Evolutionary conservation across 1,284 basidiomycete species (phyloP).

Genomic region (Malassezia sympodialis): DNA sequence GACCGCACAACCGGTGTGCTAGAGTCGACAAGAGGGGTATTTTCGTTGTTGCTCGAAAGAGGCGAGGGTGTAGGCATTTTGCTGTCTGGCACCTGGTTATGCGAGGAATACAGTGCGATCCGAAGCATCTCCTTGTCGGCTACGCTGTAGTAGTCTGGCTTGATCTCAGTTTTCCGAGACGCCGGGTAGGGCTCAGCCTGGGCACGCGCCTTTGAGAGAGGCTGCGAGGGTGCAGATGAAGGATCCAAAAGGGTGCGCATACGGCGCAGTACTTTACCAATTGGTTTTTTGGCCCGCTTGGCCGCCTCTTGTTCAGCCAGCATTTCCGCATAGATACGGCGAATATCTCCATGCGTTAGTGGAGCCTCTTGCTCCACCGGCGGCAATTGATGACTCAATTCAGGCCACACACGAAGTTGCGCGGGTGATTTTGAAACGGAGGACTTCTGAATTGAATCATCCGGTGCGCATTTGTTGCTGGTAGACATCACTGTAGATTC

Average conservation of each 20-base stretch:
- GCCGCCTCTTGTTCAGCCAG: constrained; percentile 1
- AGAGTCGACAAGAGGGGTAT: neutral
- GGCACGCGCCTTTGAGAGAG: neutral
- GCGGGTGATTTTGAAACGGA: neutral
- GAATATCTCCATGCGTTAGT: constrained; percentile 10
- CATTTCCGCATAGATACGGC: constrained; percentile 4
- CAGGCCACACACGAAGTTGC: neutral
- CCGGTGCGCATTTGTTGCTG: neutral
- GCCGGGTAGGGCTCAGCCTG: neutral
- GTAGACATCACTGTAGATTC: neutral
- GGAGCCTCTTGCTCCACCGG: neutral
- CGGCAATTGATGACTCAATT: neutral
- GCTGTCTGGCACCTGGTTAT: neutral
- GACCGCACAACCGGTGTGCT: neutral
- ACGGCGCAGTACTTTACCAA: constrained; percentile 4
- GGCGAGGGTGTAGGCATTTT: neutral
- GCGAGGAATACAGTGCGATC: neutral
- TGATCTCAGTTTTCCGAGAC: neutral
- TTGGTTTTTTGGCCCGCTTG: neutral
- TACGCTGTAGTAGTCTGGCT: constrained; percentile 1
- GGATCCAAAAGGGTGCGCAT: constrained; percentile 4
- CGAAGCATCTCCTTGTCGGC: constrained; percentile 5
- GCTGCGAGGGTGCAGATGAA: neutral
- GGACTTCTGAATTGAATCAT: neutral
- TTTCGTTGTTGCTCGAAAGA: neutral